phyloP scores from a whole-genome alignment of 257 asterid species.

The Ophiorrhiza pumila region DNA sequence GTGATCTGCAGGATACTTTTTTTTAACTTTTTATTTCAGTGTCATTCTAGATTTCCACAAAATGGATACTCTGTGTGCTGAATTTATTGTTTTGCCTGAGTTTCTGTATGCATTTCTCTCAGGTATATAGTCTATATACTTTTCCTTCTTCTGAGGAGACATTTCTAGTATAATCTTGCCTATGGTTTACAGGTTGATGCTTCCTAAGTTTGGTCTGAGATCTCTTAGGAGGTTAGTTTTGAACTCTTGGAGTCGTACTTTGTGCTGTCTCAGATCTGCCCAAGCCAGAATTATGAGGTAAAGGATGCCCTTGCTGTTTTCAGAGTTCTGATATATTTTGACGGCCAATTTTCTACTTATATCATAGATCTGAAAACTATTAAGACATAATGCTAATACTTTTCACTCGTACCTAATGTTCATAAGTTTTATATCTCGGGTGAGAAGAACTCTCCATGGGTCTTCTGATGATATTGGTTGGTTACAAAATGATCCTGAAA shows the following conservation, averaged over 20 bases:
- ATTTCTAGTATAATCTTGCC: constrained; percentile 13
- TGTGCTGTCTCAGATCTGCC: constrained; percentile 43
- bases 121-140: not conserved
- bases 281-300: constrained; percentile 53
- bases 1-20: constrained; percentile 1
- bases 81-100: not conserved
- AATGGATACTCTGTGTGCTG: not conserved
- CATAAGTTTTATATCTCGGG: constrained; percentile 53
- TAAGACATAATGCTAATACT: constrained; percentile 1
- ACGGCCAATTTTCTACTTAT: not conserved
- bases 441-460: constrained; percentile 60
- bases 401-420: constrained; percentile 11
- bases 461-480: constrained; percentile 95
- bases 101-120: not conserved
- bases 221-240: constrained; percentile 52
- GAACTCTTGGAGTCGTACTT: constrained; percentile 48
- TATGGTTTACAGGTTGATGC: constrained; percentile 60
- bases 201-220: constrained; percentile 51
- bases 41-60: not conserved
- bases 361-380: not conserved
- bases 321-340: not conserved
- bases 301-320: constrained; percentile 3
- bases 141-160: not conserved
- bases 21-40: not conserved
- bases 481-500: constrained; percentile 67